Evolutionary conservation across 1,139 yeast genomes (phyloP).

Genomic region (Geotrichum phurueaensis): DNA sequence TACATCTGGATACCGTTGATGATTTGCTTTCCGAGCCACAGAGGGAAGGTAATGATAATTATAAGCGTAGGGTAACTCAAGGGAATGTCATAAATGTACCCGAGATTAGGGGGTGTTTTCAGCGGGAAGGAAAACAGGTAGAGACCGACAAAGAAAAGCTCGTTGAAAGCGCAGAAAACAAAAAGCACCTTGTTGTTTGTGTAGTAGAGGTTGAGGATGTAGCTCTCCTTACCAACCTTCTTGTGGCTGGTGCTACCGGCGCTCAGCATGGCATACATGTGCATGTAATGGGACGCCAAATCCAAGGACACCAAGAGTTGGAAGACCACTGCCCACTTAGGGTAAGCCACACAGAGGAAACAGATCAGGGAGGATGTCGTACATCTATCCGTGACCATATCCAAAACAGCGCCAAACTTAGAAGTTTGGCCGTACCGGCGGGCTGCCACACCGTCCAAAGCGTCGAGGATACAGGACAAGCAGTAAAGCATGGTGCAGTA

Average conservation of each 20-base stretch:
- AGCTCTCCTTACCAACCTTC: slow-evolving; percentile 66
- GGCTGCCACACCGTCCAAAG: slow-evolving; percentile 95
- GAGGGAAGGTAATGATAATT: slow-evolving; percentile 64
- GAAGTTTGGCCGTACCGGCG: slow-evolving; percentile 85
- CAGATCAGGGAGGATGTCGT: slow-evolving; percentile 89
- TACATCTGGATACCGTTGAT: slow-evolving; percentile 85
- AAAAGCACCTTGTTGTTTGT: slow-evolving; percentile 79
- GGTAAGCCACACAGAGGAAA: slow-evolving; percentile 75
- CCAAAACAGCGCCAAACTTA: slow-evolving; percentile 90
- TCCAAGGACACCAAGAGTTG: slow-evolving; percentile 83
- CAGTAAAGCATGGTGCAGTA: slow-evolving; percentile 74
- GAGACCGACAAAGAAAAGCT: slow-evolving; percentile 82
- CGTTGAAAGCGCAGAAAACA: slow-evolving; percentile 86
- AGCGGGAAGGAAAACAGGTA: slow-evolving; percentile 68
- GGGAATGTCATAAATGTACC: slow-evolving; percentile 40
- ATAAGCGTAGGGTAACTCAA: slow-evolving; percentile 63
- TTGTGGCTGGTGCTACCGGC: slow-evolving; percentile 82
- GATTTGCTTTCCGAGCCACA: slow-evolving; percentile 86
- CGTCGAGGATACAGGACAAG: slow-evolving; percentile 86
- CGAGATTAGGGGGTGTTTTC: slow-evolving; percentile 38
- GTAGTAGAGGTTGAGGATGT: slow-evolving; percentile 77
- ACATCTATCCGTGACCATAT: slow-evolving; percentile 98
- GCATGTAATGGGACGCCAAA: slow-evolving; percentile 94
- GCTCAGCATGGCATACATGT: slow-evolving; percentile 90
- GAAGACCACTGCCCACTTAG: slow-evolving; percentile 60